phyloP scores from a whole-genome alignment of 2,329 filamentous ascomycete genomes.

The Cryphonectria parasitica region DNA sequence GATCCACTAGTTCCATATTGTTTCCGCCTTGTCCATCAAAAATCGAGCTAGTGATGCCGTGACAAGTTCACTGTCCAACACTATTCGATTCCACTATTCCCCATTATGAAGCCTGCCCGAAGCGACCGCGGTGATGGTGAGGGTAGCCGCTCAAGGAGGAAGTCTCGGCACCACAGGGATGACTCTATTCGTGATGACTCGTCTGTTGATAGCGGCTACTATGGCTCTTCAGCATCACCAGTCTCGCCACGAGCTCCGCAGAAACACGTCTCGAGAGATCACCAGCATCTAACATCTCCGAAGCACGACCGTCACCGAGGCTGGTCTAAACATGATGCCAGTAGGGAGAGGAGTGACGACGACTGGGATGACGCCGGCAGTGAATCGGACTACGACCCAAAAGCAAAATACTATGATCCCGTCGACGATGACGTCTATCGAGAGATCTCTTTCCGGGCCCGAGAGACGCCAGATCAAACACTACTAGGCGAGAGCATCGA shows the following conservation, averaged over 20 bases:
- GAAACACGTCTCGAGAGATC: background rate
- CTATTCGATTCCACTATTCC: background rate
- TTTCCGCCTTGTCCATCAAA: background rate
- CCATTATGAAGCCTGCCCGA: background rate
- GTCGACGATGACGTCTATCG: slow-evolving; percentile 24
- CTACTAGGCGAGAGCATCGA: background rate
- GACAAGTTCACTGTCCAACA: background rate
- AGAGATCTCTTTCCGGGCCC: slow-evolving; percentile 16
- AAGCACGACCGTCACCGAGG: background rate
- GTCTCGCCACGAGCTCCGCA: slow-evolving; percentile 16
- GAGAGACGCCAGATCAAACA: background rate
- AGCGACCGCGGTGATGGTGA: background rate
- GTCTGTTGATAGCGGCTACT: slow-evolving; percentile 27
- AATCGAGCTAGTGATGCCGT: background rate
- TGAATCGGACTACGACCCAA: slow-evolving; percentile 27
- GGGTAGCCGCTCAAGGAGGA: background rate
- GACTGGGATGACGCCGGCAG: slow-evolving; percentile 1
- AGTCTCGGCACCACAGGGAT: background rate
- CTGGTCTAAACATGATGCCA: slow-evolving; percentile 1
- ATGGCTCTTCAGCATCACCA: slow-evolving; percentile 21
- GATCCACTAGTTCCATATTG: background rate
- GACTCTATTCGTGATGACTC: slow-evolving; percentile 11
- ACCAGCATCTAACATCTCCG: slow-evolving; percentile 8
- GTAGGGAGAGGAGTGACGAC: slow-evolving; percentile 9
- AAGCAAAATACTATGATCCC: slow-evolving; percentile 24